Percentiles rank a stretch among this genome's conserved stretches.
Conservation (phyloP, 495 filamentous ascomycete genomes). For the Neurospora sp. region DNA sequence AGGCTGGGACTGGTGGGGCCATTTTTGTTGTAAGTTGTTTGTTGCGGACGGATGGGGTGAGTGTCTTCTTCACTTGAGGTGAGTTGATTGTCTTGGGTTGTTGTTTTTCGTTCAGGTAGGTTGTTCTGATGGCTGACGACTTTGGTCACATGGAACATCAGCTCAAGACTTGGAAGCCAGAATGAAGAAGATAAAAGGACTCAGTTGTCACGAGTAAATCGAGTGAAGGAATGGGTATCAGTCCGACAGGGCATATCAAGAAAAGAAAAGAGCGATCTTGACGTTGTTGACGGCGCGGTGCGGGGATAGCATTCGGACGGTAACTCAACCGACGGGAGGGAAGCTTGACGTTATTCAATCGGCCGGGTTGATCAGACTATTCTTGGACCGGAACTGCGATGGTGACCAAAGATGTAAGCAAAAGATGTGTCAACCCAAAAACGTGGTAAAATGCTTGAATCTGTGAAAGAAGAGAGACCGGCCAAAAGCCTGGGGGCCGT, state of each 20-base stretch:
- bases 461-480: too few species aligned
- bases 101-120: not conserved
- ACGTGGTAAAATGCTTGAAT: not conserved
- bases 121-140: not conserved
- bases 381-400: not conserved
- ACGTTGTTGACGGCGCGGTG: not conserved
- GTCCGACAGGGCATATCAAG: not conserved
- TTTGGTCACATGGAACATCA: not conserved
- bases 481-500: too few species aligned
- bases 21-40: not conserved
- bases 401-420: not conserved
- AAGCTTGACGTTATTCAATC: not conserved
- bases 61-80: not conserved
- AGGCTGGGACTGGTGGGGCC: constrained; percentile 24
- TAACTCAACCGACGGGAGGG: not conserved
- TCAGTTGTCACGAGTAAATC: not conserved
- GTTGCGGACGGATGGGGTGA: not conserved
- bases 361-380: not conserved
- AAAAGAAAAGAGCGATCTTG: not conserved
- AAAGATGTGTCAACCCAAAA: not conserved
- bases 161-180: not conserved
- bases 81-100: not conserved
- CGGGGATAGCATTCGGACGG: not conserved
- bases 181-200: not conserved
- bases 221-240: not conserved